phyloP scores from a whole-genome alignment of 2,329 filamentous ascomycete genomes.

The Fusarium sp. region DNA sequence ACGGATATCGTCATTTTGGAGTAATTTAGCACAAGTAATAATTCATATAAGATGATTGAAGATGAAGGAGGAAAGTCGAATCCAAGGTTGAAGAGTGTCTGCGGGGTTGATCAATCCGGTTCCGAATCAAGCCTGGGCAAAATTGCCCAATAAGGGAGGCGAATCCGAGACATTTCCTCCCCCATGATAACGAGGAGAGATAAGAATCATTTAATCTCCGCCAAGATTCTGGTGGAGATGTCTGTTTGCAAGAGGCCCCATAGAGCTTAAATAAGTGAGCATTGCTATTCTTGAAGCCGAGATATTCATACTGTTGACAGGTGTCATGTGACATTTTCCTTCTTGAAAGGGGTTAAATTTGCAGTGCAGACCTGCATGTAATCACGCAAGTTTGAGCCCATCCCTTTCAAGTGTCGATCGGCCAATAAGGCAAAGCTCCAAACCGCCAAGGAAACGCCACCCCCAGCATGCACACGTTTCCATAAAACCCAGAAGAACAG shows the following conservation, averaged over 20 bases:
- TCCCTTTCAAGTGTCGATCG: too few species aligned
- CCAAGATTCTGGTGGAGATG: neutral
- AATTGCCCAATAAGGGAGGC: neutral
- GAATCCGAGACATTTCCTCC: neutral
- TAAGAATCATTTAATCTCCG: neutral
- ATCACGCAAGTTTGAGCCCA: too few species aligned
- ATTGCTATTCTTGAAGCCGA: neutral
- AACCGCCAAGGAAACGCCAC: too few species aligned
- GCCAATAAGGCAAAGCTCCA: too few species aligned
- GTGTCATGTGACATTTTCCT: neutral
- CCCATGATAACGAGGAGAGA: neutral
- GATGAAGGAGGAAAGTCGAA: neutral
- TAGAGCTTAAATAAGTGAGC: neutral
- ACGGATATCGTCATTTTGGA: slow-evolving; percentile 65
- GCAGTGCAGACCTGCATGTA: neutral
- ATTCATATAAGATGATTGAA: neutral
- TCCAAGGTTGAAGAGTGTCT: neutral
- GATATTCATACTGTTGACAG: neutral
- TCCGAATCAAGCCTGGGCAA: neutral
- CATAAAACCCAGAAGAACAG: neutral
- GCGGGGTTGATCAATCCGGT: neutral
- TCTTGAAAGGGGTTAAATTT: neutral
- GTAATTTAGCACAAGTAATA: rapidly evolving
- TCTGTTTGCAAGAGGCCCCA: neutral
- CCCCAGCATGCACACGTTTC: too few species aligned